Evolutionary conservation across 2,329 filamentous ascomycete species (phyloP), one percentile per base, ranked within the genome.

Genomic region (Calonectria multiphialidica): DNA sequence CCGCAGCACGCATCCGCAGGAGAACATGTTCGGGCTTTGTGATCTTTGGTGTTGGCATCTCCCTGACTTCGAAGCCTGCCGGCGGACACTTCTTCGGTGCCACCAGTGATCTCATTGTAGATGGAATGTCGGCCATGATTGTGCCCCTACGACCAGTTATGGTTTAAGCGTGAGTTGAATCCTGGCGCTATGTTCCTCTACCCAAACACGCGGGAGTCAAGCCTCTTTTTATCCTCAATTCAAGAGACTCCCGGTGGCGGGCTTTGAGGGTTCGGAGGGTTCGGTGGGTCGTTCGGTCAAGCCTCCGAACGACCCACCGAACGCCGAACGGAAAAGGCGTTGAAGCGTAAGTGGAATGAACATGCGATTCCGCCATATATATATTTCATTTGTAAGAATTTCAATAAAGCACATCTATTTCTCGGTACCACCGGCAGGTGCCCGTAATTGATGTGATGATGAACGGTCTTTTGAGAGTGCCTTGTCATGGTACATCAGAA

Each of bases 11-110:
- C 33, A 88, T 80, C 18, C 79, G 79, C 13, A 88, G 71, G 2
- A 90, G 77, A 1, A 90, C 79, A 5, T 89, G 82, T 33, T 85
- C 80, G 1, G 86, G 83, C 8, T 81, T 75, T 3, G 80, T 81
- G 61, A 90, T 86, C n/a, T 73, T 75, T 0, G 88, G 88, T 3
- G 84, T 80, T 0, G 87, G 85, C n/a, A 87, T 68, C 5, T 87
- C 84, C 5, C 77, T 71, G 18, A 89, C 72, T 28, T 85, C 81
- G 70, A 84, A 88, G 10, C 72, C 79, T 0, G 77, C 77, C 0
- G 87, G 87, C 5, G 72, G 74, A 73, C 84, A 83, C 68, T 83
- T 82, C 50, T 81, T 84, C 0, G 80, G 83, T 33, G 85, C 84
- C 16, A 85, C 83, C 44, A 88, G 82, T 7, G 85, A 83, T 71